Evolutionary conservation across 768 basidiomycete species (phyloP).

Genomic region (Leucogyrophana mollusca): DNA sequence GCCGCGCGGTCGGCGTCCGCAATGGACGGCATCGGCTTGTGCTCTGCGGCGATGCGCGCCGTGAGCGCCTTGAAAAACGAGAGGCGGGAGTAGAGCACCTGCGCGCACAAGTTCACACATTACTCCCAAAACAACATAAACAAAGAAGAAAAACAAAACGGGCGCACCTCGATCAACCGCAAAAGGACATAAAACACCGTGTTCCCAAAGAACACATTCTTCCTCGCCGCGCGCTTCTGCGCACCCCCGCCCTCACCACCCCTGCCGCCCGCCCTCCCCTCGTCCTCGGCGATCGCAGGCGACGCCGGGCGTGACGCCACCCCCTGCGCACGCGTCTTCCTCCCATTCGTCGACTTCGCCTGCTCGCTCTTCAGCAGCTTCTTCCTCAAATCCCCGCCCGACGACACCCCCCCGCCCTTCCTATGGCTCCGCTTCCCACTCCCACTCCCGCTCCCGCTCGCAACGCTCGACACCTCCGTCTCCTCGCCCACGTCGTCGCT

Average conservation of each 20-base stretch:
- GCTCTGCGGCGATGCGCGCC: constrained; percentile 39
- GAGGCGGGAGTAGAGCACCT: constrained; percentile 85
- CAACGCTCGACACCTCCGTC: constrained; percentile 30
- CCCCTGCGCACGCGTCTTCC: constrained; percentile 58
- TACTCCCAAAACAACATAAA: too few relatives aligned
- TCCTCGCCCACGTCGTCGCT: constrained; percentile 48
- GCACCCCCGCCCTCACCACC: constrained; percentile 6
- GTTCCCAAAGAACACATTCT: constrained; percentile 81
- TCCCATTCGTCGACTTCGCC: constrained; percentile 61
- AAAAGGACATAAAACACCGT: constrained; percentile 85
- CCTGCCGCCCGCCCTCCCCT: constrained; percentile 15
- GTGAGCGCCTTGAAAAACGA: constrained; percentile 75
- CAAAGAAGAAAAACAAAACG: neutral
- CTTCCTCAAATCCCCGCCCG: constrained; percentile 70
- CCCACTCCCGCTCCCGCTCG: constrained; percentile 22
- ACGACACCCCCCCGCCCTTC: constrained; percentile 37
- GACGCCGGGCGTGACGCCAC: constrained; percentile 56
- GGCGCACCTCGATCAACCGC: constrained; percentile 79
- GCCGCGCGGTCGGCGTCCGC: constrained; percentile 38
- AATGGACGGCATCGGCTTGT: constrained; percentile 1
- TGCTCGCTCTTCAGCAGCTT: constrained; percentile 81
- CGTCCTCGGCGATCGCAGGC: constrained; percentile 49
- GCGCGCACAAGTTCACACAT: constrained; percentile 4
- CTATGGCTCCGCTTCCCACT: constrained; percentile 41
- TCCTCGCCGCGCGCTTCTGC: constrained; percentile 36